Evolutionary conservation across 441 rosid genomes (phyloP).

Genomic region (Euphorbia schlechtendalii): DNA sequence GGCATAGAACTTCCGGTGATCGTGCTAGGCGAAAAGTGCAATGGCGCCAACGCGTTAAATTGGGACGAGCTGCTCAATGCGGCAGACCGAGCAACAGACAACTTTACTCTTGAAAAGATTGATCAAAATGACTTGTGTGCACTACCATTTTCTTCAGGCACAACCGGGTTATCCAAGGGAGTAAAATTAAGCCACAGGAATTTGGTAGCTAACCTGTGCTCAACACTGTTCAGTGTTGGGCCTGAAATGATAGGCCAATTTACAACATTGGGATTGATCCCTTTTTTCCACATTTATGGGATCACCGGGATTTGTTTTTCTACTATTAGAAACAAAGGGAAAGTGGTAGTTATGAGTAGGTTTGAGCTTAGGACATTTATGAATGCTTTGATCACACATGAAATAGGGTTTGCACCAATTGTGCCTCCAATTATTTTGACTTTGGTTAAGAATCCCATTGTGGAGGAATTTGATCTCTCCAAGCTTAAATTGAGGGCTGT

Average conservation of each 20-base stretch:
- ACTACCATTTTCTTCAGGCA: conserved; percentile 94
- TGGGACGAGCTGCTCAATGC: conserved; percentile 69
- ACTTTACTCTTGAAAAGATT: conserved; percentile 26
- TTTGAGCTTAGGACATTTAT: conserved; percentile 67
- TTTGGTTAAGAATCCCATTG: conserved; percentile 74
- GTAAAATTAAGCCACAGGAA: conserved; percentile 82
- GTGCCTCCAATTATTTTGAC: conserved; percentile 79
- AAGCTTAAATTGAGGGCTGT: conserved; percentile 69
- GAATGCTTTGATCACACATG: conserved; percentile 59
- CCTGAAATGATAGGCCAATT: conserved; percentile 55
- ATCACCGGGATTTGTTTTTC: conserved; percentile 80
- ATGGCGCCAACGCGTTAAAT: conserved; percentile 51
- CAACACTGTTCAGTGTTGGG: conserved; percentile 63
- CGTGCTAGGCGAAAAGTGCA: conserved; percentile 40
- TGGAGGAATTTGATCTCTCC: conserved; percentile 70
- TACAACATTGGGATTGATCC: conserved; percentile 59
- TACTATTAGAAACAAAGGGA: conserved; percentile 78
- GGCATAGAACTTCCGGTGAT: conserved; percentile 46
- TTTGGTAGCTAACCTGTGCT: conserved; percentile 79
- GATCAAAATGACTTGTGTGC: conserved; percentile 69
- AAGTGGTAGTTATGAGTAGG: conserved; percentile 71
- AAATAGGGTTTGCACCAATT: conserved; percentile 77
- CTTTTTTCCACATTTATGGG: conserved; percentile 84
- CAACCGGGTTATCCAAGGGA: conserved; percentile 85
- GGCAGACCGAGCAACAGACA: conserved; percentile 45